Conservation (phyloP, 2,329 filamentous ascomycete species). For the Neocucurbitaria cava region DNA sequence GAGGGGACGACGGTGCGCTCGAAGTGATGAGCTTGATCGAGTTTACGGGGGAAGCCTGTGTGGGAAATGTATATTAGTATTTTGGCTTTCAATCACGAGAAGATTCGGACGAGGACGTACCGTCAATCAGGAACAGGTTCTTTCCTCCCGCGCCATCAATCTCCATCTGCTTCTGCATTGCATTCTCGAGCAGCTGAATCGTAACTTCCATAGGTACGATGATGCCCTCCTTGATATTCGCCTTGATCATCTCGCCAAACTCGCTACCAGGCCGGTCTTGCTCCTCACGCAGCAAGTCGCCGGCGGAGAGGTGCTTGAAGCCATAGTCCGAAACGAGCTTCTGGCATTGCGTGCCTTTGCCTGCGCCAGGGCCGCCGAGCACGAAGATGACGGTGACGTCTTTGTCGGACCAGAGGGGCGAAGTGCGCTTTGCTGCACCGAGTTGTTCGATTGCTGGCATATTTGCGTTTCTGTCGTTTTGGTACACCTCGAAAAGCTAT, state of each 20-base stretch:
- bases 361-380: slow-evolving; percentile 91
- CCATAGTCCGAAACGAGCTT: slow-evolving; percentile 86
- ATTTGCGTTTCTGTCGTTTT: slow-evolving; percentile 7
- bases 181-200: slow-evolving; percentile 89
- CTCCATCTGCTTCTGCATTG: slow-evolving; percentile 76
- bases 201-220: slow-evolving; percentile 99
- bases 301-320: slow-evolving; percentile 92
- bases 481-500: background rate
- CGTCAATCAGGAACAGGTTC: slow-evolving; percentile 77
- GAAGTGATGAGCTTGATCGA: slow-evolving; percentile 95
- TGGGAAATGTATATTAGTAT: background rate
- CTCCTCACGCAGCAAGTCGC: slow-evolving; percentile 91
- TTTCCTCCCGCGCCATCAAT: slow-evolving; percentile 55
- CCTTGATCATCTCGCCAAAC: slow-evolving; percentile 91
- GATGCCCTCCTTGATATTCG: slow-evolving; percentile 90
- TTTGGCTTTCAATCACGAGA: background rate
- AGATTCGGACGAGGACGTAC: slow-evolving; percentile 42
- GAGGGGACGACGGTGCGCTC: slow-evolving; percentile 87
- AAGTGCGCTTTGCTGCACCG: slow-evolving; percentile 55
- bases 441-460: slow-evolving; percentile 51
- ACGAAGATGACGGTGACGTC: slow-evolving; percentile 95
- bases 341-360: slow-evolving; percentile 95
- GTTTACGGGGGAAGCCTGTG: slow-evolving; percentile 88
- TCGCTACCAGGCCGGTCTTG: slow-evolving; percentile 85
- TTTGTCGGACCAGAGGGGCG: slow-evolving; percentile 75